phyloP scores from a whole-genome alignment of 371 early-diverging fungal species.

The Rhizopus arrhizus region DNA sequence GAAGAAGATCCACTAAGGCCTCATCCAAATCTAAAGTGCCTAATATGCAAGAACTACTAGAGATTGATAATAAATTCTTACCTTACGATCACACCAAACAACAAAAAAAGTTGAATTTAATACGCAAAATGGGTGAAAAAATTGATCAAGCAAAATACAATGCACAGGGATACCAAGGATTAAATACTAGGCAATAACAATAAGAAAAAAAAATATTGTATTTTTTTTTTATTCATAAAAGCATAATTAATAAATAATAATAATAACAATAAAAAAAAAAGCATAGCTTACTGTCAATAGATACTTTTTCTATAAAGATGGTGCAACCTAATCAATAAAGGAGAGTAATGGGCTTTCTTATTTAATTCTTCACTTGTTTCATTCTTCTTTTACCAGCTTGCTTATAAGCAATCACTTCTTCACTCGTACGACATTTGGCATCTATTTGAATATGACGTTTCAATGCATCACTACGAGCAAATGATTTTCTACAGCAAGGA shows the following conservation, averaged over 20 bases:
- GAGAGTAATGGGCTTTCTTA: not conserved
- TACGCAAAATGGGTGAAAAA: constrained; percentile 8
- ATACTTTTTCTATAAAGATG: constrained; percentile 1
- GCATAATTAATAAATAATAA: not conserved
- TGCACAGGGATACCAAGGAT: constrained; percentile 18
- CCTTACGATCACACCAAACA: constrained; percentile 64
- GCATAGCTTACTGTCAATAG: constrained; percentile 15
- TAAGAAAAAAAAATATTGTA: not conserved
- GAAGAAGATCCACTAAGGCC: constrained; percentile 84
- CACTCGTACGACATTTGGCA: constrained; percentile 51
- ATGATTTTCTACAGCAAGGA: constrained; percentile 61
- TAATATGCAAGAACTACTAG: constrained; percentile 28
- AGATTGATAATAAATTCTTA: constrained; percentile 63
- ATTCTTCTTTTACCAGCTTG: constrained; percentile 34
- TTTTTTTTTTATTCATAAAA: constrained; percentile 7
- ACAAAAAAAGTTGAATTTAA: constrained; percentile 9
- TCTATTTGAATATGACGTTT: constrained; percentile 66
- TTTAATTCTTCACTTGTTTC: constrained; percentile 25
- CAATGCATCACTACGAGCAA: constrained; percentile 72
- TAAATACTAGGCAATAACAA: not conserved
- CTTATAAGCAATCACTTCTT: constrained; percentile 51
- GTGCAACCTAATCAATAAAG: not conserved
- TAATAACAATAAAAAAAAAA: constrained; percentile 4
- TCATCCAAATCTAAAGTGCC: constrained; percentile 25
- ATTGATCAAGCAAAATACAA: constrained; percentile 25